Conservation (phyloP, 176 grass and related monocot species). For the Paspalum notatum region DNA sequence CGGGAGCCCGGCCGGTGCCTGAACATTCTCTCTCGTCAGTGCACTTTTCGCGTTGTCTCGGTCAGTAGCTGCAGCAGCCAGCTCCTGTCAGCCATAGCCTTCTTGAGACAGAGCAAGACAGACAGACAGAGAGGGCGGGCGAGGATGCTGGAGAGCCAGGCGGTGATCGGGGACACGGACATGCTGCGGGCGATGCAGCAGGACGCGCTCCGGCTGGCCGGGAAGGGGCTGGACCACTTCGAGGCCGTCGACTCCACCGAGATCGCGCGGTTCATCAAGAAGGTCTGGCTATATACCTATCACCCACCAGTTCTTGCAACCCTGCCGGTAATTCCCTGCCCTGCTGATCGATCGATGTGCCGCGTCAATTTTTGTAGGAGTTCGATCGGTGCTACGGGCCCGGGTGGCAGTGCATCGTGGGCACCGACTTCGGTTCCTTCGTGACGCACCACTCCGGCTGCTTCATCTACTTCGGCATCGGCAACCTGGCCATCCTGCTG, state of each 20-base stretch:
- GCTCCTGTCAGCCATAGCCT: too few relatives aligned
- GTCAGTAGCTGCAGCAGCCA: neutral
- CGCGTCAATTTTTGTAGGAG: constrained; percentile 22
- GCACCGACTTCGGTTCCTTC: constrained; percentile 64
- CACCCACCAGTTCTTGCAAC: neutral
- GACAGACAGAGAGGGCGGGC: neutral
- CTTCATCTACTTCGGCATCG: constrained; percentile 75
- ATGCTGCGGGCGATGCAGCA: constrained; percentile 57
- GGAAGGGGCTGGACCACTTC: constrained; percentile 61
- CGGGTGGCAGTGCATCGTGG: constrained; percentile 68
- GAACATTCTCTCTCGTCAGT: neutral
- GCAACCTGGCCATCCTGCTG: constrained; percentile 65
- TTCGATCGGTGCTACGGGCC: constrained; percentile 54
- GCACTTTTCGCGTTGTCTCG: neutral
- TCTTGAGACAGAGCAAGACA: neutral
- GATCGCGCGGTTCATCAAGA: constrained; percentile 64
- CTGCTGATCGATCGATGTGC: neutral
- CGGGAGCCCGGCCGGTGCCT: neutral
- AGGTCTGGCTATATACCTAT: constrained; percentile 14
- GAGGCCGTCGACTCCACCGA: constrained; percentile 55
- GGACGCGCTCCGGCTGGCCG: constrained; percentile 49
- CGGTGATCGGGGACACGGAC: constrained; percentile 67
- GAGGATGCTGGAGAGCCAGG: constrained; percentile 66
- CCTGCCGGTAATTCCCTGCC: too few relatives aligned
- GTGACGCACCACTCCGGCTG: constrained; percentile 62